Base-by-base conservation (phyloP, 2,329 filamentous ascomycete genomes). In the Fusarium proliferatum region DNA sequence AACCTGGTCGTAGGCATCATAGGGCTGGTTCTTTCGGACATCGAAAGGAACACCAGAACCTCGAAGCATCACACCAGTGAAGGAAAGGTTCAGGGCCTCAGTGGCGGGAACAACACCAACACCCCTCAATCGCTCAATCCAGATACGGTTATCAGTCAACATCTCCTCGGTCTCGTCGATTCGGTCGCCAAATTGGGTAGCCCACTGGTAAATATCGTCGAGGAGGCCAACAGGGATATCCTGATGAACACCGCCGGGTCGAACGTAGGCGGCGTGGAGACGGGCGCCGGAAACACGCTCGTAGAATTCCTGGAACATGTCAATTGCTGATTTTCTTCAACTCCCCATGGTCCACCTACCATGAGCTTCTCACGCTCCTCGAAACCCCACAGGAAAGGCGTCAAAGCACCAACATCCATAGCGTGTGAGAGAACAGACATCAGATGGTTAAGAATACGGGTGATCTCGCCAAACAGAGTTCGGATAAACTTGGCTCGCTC, bases 331-430 rank as follows among this genome's bases (percentile, higher is more conserved):
- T 28, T 28, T 34, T 33, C 17, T 19, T 30, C n/a, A 57, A 52
- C 34, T 41, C 26, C 21, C 30, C 34, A 38, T 11, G 28, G 33
- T 56, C 49, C 28, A 81, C 90, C 82, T 88, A 98, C 96, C 97
- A 99, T 99, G 67, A 99, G 89, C 89, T 99, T 99, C 87, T 99
- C 96, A 89, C 96, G 94, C 87, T 99, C 96, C 86, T 99, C 96
- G 83, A 99, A 99, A 70, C 96, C 96, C 96, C 96, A 99, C 86
- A 99, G 84, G 90, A 99, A 99, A 77, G 96, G 96, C 66, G 96
- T 99, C 82, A 99, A 85, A 76, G 96, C 96, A 86, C 96, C 96
- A 82, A 99, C 96, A 84, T 99, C 96, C 96, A 98, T 98, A 82
- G 95, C 95, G 88, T 98, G 96, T 64, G 96, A 97, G 73, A 98